phyloP scores from a whole-genome alignment of 2,329 filamentous ascomycete species.

The Aspergillus fumigatus region DNA sequence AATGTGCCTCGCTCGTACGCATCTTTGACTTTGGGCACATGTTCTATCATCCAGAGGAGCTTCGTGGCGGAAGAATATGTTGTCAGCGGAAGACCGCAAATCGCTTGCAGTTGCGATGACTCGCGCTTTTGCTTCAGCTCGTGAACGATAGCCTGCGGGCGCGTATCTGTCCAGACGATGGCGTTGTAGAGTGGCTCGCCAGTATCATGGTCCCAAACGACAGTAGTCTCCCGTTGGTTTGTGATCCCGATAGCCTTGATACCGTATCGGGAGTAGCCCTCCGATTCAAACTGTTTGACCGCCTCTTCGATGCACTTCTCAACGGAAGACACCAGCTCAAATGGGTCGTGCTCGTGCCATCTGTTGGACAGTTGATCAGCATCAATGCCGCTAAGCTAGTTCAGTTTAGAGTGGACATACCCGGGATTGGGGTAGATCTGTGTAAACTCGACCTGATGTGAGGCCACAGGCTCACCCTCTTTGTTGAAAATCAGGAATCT shows the following conservation, averaged over 20 bases:
- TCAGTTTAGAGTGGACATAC: slow-evolving; percentile 48
- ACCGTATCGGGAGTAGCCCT: slow-evolving; percentile 59
- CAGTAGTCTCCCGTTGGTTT: slow-evolving; percentile 83
- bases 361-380: slow-evolving; percentile 38
- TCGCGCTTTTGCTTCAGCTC: slow-evolving; percentile 65
- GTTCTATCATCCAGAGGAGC: slow-evolving; percentile 72
- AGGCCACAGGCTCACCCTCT: slow-evolving; percentile 69
- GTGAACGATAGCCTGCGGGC: slow-evolving; percentile 68
- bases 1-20: slow-evolving; percentile 71
- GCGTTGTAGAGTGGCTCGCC: slow-evolving; percentile 78
- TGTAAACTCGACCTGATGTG: slow-evolving; percentile 79
- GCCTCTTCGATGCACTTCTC: slow-evolving; percentile 73
- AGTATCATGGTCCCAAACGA: slow-evolving; percentile 77
- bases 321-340: slow-evolving; percentile 69
- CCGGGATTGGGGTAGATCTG: slow-evolving; percentile 82
- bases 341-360: slow-evolving; percentile 85
- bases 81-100: slow-evolving; percentile 77
- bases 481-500: slow-evolving; percentile 86
- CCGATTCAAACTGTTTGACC: slow-evolving; percentile 60
- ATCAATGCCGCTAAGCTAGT: not conserved
- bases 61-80: slow-evolving; percentile 87
- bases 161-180: slow-evolving; percentile 85
- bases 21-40: slow-evolving; percentile 64
- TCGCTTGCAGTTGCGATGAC: slow-evolving; percentile 61
- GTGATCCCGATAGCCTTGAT: slow-evolving; percentile 79